A percentile compares a stretch with the other conserved stretches of the same genome.
Evolutionary conservation across 2,329 filamentous ascomycete species (phyloP).

Genomic region (Cladosporium sp.): DNA sequence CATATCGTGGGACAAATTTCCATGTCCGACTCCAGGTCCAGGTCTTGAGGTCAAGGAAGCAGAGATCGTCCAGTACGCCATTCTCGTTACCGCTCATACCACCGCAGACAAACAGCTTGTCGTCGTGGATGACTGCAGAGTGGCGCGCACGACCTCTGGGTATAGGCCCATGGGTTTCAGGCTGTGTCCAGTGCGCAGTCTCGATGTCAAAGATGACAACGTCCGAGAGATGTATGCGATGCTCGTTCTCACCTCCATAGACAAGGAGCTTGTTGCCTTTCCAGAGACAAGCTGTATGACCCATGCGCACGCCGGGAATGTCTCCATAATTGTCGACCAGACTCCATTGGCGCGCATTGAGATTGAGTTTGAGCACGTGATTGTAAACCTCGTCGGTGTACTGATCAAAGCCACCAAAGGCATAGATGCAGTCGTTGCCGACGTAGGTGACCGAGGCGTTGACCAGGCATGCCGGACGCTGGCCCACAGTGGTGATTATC

Average conservation of each 20-base stretch:
- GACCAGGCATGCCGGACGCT: conserved; percentile 85
- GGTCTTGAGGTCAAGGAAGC: conserved; percentile 93
- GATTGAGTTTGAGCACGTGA: conserved; percentile 84
- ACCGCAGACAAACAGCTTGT: conserved; percentile 92
- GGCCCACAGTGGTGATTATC: conserved; percentile 59
- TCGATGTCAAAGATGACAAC: conserved; percentile 94
- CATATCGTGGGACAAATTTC: conserved; percentile 91
- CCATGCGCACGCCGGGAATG: conserved; percentile 95
- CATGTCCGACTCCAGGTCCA: conserved; percentile 96
- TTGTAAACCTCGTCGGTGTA: conserved; percentile 99
- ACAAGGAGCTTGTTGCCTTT: conserved; percentile 93
- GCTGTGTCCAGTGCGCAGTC: conserved; percentile 92
- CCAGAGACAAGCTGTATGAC: conserved; percentile 94
- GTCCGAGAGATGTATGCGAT: conserved; percentile 90
- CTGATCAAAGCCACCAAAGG: conserved; percentile 97
- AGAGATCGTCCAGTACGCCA: conserved; percentile 90
- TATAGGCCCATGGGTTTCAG: conserved; percentile 75
- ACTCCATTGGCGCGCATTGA: conserved; percentile 86
- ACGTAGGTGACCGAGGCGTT: conserved; percentile 99
- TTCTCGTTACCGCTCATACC: conserved; percentile 94
- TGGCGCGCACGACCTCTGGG: conserved; percentile 89
- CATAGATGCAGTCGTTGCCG: conserved; percentile 94
- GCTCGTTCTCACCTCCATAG: conserved; percentile 97
- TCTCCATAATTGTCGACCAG: conserved; percentile 98
- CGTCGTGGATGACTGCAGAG: conserved; percentile 89